Conservation (phyloP, 2,329 filamentous ascomycete genomes). For the Phialophora verrucosa region DNA sequence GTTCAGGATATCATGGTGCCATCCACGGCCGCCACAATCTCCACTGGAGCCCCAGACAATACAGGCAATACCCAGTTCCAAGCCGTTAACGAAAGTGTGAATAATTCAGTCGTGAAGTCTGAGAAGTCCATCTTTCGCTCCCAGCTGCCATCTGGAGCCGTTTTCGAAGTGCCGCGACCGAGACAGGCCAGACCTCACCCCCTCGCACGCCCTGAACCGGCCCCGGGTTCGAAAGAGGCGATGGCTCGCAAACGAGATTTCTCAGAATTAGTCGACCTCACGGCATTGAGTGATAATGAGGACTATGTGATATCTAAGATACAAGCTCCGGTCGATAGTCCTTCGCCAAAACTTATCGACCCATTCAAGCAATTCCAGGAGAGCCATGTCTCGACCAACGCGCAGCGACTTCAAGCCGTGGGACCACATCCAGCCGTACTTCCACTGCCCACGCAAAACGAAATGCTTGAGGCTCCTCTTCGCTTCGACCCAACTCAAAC, state of each 20-base stretch:
- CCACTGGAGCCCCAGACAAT: not conserved
- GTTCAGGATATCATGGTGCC: not conserved
- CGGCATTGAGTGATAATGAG: conserved; percentile 55
- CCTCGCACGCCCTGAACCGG: conserved; percentile 32
- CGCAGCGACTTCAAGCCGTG: not conserved
- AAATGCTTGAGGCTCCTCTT: not conserved
- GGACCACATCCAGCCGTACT: not conserved
- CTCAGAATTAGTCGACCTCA: conserved; percentile 61
- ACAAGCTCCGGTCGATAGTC: conserved; percentile 30
- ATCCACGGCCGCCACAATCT: not conserved
- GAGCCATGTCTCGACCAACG: not conserved
- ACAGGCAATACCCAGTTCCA: not conserved
- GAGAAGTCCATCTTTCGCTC: not conserved
- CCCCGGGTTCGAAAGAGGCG: conserved; percentile 57
- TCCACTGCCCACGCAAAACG: not conserved
- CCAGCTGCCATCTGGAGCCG: not conserved
- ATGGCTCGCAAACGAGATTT: conserved; percentile 62
- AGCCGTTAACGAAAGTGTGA: not conserved
- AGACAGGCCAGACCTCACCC: not conserved
- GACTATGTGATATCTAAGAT: conserved; percentile 44
- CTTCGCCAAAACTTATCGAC: conserved; percentile 29
- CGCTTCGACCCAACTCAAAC: conserved; percentile 10
- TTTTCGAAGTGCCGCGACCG: not conserved
- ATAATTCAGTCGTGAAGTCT: not conserved
- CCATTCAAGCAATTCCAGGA: conserved; percentile 24